Conservation (phyloP, 352 stramenopile genomes). For the Globisporangium apiculatum region DNA sequence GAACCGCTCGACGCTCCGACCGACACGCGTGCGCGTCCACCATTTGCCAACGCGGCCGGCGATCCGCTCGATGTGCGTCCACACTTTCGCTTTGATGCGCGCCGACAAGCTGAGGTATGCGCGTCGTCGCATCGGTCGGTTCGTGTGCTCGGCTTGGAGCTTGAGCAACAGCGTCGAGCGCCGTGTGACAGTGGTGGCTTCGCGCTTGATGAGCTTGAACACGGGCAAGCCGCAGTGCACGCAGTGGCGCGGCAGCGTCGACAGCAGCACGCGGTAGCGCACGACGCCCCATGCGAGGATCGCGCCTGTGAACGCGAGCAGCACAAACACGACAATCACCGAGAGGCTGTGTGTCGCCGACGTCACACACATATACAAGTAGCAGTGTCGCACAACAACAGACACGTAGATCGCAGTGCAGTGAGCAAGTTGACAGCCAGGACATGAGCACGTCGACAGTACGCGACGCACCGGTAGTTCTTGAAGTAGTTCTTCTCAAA, state of each 20-base stretch:
- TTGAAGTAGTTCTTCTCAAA: conserved; percentile 56
- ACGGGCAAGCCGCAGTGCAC: conserved; percentile 51
- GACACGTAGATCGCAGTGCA: neutral
- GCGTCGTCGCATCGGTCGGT: conserved; percentile 2
- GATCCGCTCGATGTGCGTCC: conserved; percentile 5
- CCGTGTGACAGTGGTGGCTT: conserved; percentile 23
- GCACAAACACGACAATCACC: conserved; percentile 28
- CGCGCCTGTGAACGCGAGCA: conserved; percentile 27
- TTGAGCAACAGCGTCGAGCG: conserved; percentile 32
- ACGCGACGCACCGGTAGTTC: conserved; percentile 33
- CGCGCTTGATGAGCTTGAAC: conserved; percentile 29
- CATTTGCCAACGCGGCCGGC: conserved; percentile 10
- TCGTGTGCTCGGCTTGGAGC: conserved; percentile 34
- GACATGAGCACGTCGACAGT: neutral
- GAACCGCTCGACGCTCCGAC: conserved; percentile 20
- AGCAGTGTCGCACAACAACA: neutral
- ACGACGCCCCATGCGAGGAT: conserved; percentile 44
- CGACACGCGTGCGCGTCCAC: conserved; percentile 14
- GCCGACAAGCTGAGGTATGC: conserved; percentile 14
- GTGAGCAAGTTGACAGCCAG: neutral
- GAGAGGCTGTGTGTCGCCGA: conserved; percentile 21
- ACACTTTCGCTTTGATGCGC: conserved; percentile 21
- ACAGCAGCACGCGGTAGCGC: conserved; percentile 48
- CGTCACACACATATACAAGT: neutral
- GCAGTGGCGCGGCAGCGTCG: conserved; percentile 48